A percentile compares a stretch with the other conserved stretches of the same genome.
phyloP scores from a whole-genome alignment of 768 basidiomycete genomes.

The Leccinum barrowsii region DNA sequence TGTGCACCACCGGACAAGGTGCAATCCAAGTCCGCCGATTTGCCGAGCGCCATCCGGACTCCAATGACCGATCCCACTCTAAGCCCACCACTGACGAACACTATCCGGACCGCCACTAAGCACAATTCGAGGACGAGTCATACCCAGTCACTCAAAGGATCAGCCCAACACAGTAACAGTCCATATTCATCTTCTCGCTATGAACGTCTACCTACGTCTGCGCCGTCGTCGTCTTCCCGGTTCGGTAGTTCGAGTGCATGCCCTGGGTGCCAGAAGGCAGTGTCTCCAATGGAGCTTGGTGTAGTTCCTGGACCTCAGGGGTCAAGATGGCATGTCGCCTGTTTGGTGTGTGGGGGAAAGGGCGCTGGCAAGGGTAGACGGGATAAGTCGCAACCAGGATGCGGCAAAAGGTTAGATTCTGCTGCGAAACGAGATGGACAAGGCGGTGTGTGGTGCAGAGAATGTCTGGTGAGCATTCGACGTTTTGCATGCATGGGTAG shows the following conservation, averaged over 20 bases:
- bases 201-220: constrained; percentile 21
- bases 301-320: constrained; percentile 84
- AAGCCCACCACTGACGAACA: constrained; percentile 20
- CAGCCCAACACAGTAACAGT: constrained; percentile 10
- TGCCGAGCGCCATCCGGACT: constrained; percentile 11
- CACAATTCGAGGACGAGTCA: constrained; percentile 1
- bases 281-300: constrained; percentile 81
- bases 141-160: constrained; percentile 12
- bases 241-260: constrained; percentile 48
- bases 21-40: constrained; percentile 10
- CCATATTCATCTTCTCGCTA: constrained; percentile 31
- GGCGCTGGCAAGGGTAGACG: constrained; percentile 39
- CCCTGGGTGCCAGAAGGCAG: constrained; percentile 69
- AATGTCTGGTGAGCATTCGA: constrained; percentile 61
- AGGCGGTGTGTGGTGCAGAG: constrained; percentile 78
- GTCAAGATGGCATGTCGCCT: constrained; percentile 73
- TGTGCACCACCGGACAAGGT: constrained; percentile 42
- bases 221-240: constrained; percentile 24
- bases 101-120: constrained; percentile 10
- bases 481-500: background rate
- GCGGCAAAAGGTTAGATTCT: constrained; percentile 80
- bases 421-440: constrained; percentile 71
- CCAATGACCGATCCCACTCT: constrained; percentile 6
- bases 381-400: constrained; percentile 64
- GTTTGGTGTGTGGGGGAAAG: constrained; percentile 80